These are phyloP conservation scores for Tetradesmus obliquus DNA, from an alignment of 139 green algal species.

Conservation along the genomic window DNA sequence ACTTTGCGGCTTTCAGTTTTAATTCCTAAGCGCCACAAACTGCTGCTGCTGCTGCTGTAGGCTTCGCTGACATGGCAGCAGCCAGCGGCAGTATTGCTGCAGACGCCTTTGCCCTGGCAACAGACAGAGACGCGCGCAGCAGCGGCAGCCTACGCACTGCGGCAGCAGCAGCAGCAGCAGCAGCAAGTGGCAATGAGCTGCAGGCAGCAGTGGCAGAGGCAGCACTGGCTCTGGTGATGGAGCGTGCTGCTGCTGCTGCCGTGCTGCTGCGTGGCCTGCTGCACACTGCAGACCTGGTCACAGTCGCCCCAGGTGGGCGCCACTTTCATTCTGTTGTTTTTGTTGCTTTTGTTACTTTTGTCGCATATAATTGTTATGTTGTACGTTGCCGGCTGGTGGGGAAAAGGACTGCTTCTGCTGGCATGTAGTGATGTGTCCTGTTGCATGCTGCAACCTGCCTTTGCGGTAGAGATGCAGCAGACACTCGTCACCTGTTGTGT, in stretches of 20 bases:
- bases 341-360: neutral
- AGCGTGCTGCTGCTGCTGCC: neutral
- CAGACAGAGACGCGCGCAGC: neutral
- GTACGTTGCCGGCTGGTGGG: neutral
- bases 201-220: neutral
- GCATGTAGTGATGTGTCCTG: neutral
- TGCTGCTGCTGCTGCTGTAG: neutral
- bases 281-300: slow-evolving; percentile 1
- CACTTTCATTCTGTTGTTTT: neutral
- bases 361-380: neutral
- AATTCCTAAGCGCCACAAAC: no score
- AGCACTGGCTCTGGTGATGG: neutral
- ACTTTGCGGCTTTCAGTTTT: no score
- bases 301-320: neutral
- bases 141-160: neutral
- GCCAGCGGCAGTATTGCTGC: neutral
- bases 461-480: neutral
- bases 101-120: neutral
- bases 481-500: neutral
- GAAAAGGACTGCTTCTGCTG: neutral
- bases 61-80: slow-evolving; percentile 13
- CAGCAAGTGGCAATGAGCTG: neutral
- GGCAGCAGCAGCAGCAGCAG: neutral
- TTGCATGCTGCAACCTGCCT: neutral
- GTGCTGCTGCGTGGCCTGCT: neutral